phyloP scores from a whole-genome alignment of 768 basidiomycete species.

The Kwoniella sp. region DNA sequence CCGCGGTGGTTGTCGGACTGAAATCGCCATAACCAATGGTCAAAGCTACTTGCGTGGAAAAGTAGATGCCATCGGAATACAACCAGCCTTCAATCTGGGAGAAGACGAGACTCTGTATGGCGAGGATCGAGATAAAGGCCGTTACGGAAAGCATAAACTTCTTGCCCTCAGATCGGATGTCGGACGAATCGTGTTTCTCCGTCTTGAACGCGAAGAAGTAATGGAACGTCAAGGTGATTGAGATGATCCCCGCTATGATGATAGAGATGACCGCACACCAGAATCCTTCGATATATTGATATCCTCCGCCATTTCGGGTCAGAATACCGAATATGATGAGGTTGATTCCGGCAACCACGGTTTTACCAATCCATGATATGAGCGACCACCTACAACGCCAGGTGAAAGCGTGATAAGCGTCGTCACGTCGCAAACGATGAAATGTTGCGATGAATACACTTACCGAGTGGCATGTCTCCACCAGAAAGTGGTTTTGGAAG shows the following conservation, averaged over 20 bases:
- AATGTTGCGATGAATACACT: no score
- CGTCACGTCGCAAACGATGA: no score
- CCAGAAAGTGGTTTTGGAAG: conserved; percentile 31
- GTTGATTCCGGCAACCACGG: conserved; percentile 52
- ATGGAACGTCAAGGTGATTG: conserved; percentile 39
- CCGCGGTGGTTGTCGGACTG: conserved; percentile 34
- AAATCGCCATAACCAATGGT: conserved; percentile 48
- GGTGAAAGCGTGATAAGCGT: no score
- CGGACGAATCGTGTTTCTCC: conserved; percentile 17
- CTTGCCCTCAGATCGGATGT: conserved; percentile 32
- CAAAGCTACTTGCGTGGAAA: conserved; percentile 29
- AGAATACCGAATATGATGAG: conserved; percentile 42
- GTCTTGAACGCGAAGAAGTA: conserved; percentile 37
- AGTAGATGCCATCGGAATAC: conserved; percentile 51
- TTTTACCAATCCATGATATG: conserved; percentile 54
- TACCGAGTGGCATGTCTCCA: conserved; percentile 41
- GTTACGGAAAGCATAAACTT: conserved; percentile 50
- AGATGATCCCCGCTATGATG: conserved; percentile 40
- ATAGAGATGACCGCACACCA: conserved; percentile 47
- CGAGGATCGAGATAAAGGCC: conserved; percentile 45
- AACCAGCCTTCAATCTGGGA: conserved; percentile 53
- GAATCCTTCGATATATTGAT: conserved; percentile 37
- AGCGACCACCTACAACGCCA: conserved; percentile 30
- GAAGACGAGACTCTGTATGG: conserved; percentile 51
- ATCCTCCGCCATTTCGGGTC: conserved; percentile 37